Evolutionary conservation across 805 yeast genomes (phyloP).

Genomic region (Ogataea methylovora): DNA sequence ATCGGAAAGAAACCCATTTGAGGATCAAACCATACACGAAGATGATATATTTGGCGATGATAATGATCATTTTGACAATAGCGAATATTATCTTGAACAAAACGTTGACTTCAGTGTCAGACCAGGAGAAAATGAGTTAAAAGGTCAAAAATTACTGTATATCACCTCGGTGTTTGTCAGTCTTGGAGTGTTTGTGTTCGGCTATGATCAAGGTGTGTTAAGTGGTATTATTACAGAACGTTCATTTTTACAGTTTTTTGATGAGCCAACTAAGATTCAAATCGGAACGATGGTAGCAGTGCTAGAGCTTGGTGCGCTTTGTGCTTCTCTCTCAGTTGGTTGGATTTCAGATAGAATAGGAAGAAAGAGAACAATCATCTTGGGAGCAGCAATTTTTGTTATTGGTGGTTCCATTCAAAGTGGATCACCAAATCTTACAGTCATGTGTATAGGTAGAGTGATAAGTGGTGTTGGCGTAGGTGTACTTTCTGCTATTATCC

Average conservation of each 20-base stretch:
- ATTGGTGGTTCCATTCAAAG: conserved; percentile 72
- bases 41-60: conserved; percentile 6
- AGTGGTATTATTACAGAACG: conserved; percentile 72
- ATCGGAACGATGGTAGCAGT: conserved; percentile 83
- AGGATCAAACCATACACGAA: background rate
- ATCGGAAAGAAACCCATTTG: background rate
- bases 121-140: conserved; percentile 11
- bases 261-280: conserved; percentile 60
- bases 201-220: conserved; percentile 73
- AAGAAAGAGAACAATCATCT: conserved; percentile 65
- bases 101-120: conserved; percentile 13
- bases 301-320: conserved; percentile 75
- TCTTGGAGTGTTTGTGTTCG: conserved; percentile 47
- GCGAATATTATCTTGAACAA: too few relatives aligned
- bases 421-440: conserved; percentile 42
- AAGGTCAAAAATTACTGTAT: conserved; percentile 17
- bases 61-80: conserved; percentile 3
- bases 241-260: conserved; percentile 58
- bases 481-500: conserved; percentile 73
- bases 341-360: conserved; percentile 69
- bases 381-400: conserved; percentile 69
- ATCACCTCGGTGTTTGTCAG: conserved; percentile 16
- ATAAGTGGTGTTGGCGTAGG: conserved; percentile 88
- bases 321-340: conserved; percentile 69
- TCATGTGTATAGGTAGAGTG: conserved; percentile 68